Evolutionary conservation across 805 yeast genomes (phyloP).

Genomic region (Osmozyma mogii): DNA sequence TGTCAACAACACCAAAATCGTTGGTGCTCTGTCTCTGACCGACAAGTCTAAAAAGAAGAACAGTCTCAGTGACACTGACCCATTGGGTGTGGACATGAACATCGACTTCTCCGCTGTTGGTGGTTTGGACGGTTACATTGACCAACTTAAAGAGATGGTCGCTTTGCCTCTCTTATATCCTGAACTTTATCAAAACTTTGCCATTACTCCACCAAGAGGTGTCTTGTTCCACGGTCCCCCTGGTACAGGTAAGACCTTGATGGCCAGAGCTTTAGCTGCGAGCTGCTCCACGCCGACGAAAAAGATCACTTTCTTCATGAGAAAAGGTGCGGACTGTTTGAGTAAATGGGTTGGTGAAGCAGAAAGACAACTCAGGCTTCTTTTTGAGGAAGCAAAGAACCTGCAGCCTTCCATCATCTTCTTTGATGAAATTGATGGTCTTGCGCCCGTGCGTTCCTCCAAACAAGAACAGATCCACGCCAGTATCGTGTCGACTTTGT

Average conservation of each 20-base stretch:
- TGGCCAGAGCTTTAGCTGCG: conserved; percentile 97
- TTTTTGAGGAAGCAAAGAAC: conserved; percentile 93
- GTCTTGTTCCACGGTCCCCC: conserved; percentile 98
- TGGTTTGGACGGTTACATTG: conserved; percentile 83
- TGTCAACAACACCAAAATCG: conserved; percentile 22
- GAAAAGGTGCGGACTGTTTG: conserved; percentile 95
- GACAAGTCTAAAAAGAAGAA: conserved; percentile 43
- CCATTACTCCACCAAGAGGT: conserved; percentile 94
- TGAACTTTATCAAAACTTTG: conserved; percentile 82
- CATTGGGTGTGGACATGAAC: conserved; percentile 82
- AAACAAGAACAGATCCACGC: conserved; percentile 99
- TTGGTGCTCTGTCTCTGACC: conserved; percentile 25
- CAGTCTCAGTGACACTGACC: conserved; percentile 82
- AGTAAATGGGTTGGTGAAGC: conserved; percentile 99
- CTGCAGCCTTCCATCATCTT: conserved; percentile 95
- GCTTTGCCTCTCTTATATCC: conserved; percentile 89
- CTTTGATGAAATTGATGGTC: conserved; percentile 96
- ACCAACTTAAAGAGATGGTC: conserved; percentile 94
- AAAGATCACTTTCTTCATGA: conserved; percentile 93
- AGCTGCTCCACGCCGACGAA: conserved; percentile 79
- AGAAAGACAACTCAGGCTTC: conserved; percentile 80
- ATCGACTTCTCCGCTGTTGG: conserved; percentile 83
- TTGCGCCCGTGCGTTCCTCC: conserved; percentile 95
- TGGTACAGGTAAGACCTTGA: conserved; percentile 95
- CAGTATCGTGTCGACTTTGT: conserved; percentile 86